These are phyloP conservation scores for Citropsis articulata DNA, from an alignment of 345 rosid genomes.

Conservation along the genomic window DNA sequence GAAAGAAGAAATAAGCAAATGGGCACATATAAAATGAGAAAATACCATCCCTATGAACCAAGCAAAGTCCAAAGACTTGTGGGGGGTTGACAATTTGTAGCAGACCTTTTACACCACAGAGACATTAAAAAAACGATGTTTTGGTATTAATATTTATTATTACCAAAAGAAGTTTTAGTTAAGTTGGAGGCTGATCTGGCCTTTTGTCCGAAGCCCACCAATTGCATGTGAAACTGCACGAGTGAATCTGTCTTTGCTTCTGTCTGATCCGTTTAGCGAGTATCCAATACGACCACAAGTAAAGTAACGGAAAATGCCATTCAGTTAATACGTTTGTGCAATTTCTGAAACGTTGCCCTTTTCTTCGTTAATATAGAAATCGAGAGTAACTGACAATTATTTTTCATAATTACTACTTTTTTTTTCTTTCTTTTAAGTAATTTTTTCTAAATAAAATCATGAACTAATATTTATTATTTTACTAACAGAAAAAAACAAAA, in stretches of 20 bases:
- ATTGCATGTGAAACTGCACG: neutral
- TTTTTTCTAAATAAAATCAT: no score
- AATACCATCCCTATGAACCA: neutral
- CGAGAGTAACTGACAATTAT: no score
- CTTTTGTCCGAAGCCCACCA: neutral
- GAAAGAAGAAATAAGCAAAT: neutral
- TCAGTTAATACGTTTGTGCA: neutral
- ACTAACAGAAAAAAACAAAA: no score
- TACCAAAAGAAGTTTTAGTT: neutral
- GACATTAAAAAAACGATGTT: neutral
- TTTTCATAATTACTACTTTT: no score
- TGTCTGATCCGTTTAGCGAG: neutral
- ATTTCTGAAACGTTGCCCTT: no score
- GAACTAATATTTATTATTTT: no score
- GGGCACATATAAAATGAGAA: neutral
- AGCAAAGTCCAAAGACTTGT: neutral
- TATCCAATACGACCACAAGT: neutral
- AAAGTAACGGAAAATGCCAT: neutral
- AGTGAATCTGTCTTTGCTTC: neutral
- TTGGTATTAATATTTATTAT: neutral
- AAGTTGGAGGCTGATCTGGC: conserved; percentile 5
- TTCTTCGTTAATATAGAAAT: no score
- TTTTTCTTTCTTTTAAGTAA: no score
- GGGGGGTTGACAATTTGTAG: neutral
- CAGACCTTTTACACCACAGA: neutral